These are phyloP conservation scores for Pholiota adiposa DNA, from an alignment of 1,284 basidiomycete species.

Conservation along the genomic window DNA sequence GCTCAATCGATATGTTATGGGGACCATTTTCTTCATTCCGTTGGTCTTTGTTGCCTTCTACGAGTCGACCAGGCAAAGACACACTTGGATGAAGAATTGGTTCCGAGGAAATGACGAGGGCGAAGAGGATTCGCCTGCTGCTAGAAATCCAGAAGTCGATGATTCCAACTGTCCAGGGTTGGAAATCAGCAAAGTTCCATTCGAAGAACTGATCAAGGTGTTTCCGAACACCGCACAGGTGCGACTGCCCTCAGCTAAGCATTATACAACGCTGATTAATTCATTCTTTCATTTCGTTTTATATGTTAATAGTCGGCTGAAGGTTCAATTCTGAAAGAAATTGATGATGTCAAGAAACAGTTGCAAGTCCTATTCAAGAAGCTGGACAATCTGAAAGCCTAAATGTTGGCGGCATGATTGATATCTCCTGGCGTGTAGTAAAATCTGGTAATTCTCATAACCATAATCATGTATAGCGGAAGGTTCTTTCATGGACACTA, in stretches of 20 bases:
- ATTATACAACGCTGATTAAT: neutral
- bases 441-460: no score
- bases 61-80: slow-evolving; percentile 64
- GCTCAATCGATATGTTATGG: slow-evolving; percentile 84
- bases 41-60: slow-evolving; percentile 75
- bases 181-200: slow-evolving; percentile 76
- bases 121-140: slow-evolving; percentile 61
- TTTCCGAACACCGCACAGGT: slow-evolving; percentile 83
- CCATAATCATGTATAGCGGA: no score
- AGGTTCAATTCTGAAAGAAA: slow-evolving; percentile 67
- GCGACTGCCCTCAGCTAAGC: neutral
- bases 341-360: slow-evolving; percentile 60
- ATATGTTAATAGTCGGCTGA: slow-evolving; percentile 68
- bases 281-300: slow-evolving; percentile 7
- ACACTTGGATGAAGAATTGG: slow-evolving; percentile 73
- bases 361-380: slow-evolving; percentile 59
- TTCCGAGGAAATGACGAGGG: slow-evolving; percentile 66
- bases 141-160: slow-evolving; percentile 65
- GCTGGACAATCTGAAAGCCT: slow-evolving; percentile 38
- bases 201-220: slow-evolving; percentile 72
- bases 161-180: slow-evolving; percentile 61
- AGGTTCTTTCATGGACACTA: neutral
- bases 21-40: slow-evolving; percentile 79
- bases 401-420: no score
- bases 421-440: no score